A percentile compares a stretch with the other conserved stretches of the same genome.
Evolutionary conservation across 441 rosid species (phyloP).

Genomic region (Euphorbia schlechtendalii): DNA sequence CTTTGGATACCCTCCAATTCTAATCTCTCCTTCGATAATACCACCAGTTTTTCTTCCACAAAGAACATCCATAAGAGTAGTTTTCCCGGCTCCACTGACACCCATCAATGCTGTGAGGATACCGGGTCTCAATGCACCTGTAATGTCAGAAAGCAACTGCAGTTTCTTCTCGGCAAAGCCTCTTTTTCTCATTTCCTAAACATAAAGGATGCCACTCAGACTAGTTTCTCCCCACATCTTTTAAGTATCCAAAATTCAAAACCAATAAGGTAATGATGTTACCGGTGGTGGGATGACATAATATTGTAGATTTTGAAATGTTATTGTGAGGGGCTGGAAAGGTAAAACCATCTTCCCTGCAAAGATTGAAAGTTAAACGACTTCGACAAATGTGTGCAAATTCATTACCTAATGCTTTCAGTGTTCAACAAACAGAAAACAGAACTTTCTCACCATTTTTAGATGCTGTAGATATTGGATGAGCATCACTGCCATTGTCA

Average conservation of each 20-base stretch:
- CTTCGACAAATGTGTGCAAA: background rate
- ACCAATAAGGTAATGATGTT: constrained; percentile 11
- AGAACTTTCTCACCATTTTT: too few relatives aligned
- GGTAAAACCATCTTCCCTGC: constrained; percentile 56
- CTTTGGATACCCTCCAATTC: constrained; percentile 50
- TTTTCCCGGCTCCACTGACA: constrained; percentile 75
- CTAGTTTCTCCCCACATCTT: background rate
- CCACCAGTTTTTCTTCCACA: constrained; percentile 65
- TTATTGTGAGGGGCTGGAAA: constrained; percentile 48
- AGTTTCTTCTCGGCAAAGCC: constrained; percentile 36
- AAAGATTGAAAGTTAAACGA: background rate
- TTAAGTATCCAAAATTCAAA: background rate
- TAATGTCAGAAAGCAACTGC: constrained; percentile 48
- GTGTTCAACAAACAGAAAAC: too few relatives aligned
- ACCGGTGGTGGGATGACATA: constrained; percentile 55
- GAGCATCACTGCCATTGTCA: too few relatives aligned
- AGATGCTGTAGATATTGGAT: too few relatives aligned
- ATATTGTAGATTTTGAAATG: constrained; percentile 57
- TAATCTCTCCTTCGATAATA: constrained; percentile 50
- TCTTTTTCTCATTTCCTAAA: constrained; percentile 43
- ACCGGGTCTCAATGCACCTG: constrained; percentile 59
- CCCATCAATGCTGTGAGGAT: constrained; percentile 68
- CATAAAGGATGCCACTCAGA: background rate
- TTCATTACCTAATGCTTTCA: background rate
- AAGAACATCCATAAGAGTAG: constrained; percentile 68